Conservation (phyloP, 306 rosid genomes). For the Vicia faba region DNA sequence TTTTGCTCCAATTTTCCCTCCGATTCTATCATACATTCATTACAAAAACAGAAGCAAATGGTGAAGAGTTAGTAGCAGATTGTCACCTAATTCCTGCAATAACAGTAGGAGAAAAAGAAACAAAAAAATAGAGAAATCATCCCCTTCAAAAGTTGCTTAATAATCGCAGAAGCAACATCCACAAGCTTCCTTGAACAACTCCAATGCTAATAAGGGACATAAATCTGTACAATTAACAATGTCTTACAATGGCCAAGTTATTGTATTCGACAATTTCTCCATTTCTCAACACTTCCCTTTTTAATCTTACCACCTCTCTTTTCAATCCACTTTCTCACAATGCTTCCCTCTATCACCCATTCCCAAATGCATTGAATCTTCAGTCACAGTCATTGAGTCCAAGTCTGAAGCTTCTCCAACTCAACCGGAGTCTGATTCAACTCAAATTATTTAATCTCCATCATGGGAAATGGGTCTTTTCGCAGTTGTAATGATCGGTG, state of each 20-base stretch:
- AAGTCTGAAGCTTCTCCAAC: constrained; percentile 18
- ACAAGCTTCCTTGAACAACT: constrained; percentile 30
- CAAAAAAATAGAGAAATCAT: too few relatives aligned
- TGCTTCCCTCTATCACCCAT: constrained; percentile 45
- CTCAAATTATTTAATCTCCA: constrained; percentile 44
- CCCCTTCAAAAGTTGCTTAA: too few relatives aligned
- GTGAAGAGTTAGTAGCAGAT: too few relatives aligned
- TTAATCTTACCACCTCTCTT: too few relatives aligned
- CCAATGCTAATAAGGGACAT: constrained; percentile 46
- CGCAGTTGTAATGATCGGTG: constrained; percentile 90
- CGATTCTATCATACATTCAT: too few relatives aligned
- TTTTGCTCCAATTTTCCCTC: too few relatives aligned
- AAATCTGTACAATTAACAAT: constrained; percentile 74
- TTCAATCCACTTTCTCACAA: too few relatives aligned
- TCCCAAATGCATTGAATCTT: constrained; percentile 53
- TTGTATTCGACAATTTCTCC: constrained; percentile 68
- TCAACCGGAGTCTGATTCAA: constrained; percentile 37
- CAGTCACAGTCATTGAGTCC: constrained; percentile 8
- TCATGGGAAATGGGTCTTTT: constrained; percentile 72
- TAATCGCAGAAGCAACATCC: too few relatives aligned
- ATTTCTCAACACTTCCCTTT: too few relatives aligned
- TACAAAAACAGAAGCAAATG: too few relatives aligned
- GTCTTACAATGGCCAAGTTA: constrained; percentile 78
- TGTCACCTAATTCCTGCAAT: too few relatives aligned
- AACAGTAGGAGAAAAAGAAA: too few relatives aligned